phyloP scores from a whole-genome alignment of 257 asterid genomes.

The Lavandula angustifolia region DNA sequence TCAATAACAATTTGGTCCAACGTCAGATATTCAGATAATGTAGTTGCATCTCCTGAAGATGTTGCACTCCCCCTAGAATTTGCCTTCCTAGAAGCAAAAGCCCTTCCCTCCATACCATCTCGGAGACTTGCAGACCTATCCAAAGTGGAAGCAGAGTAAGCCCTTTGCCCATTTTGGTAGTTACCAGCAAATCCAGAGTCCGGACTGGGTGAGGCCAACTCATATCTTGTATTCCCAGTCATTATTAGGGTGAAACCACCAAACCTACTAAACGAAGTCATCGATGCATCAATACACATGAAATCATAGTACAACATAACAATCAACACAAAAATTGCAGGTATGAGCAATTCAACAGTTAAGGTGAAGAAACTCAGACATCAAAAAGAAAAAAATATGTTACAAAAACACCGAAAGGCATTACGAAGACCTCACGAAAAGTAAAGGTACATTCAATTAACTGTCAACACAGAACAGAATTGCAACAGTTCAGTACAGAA shows the following conservation, averaged over 20 bases:
- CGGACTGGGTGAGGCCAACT: slow-evolving; percentile 71
- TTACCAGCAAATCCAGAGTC: slow-evolving; percentile 69
- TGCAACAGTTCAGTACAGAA: slow-evolving; percentile 11
- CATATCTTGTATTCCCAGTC: slow-evolving; percentile 87
- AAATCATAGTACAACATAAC: slow-evolving; percentile 1
- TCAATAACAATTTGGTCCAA: slow-evolving; percentile 70
- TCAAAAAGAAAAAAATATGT: background rate
- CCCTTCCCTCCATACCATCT: slow-evolving; percentile 63
- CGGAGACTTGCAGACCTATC: slow-evolving; percentile 88
- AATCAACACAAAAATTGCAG: slow-evolving; percentile 12
- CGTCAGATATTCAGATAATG: slow-evolving; percentile 61
- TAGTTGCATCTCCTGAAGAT: slow-evolving; percentile 56
- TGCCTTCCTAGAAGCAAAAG: slow-evolving; percentile 65
- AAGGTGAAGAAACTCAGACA: slow-evolving; percentile 1
- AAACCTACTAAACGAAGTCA: slow-evolving; percentile 28
- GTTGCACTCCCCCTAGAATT: slow-evolving; percentile 61
- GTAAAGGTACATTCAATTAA: background rate
- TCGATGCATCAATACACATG: slow-evolving; percentile 27
- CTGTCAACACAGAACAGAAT: slow-evolving; percentile 15
- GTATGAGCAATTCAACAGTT: slow-evolving; percentile 11
- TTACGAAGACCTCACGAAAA: slow-evolving; percentile 10
- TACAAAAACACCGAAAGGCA: background rate
- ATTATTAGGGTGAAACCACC: slow-evolving; percentile 44
- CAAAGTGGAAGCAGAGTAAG: slow-evolving; percentile 57
- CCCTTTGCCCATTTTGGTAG: slow-evolving; percentile 72